phyloP scores from a whole-genome alignment of 2,329 filamentous ascomycete species.

The Drechslerella coelobrocha region DNA sequence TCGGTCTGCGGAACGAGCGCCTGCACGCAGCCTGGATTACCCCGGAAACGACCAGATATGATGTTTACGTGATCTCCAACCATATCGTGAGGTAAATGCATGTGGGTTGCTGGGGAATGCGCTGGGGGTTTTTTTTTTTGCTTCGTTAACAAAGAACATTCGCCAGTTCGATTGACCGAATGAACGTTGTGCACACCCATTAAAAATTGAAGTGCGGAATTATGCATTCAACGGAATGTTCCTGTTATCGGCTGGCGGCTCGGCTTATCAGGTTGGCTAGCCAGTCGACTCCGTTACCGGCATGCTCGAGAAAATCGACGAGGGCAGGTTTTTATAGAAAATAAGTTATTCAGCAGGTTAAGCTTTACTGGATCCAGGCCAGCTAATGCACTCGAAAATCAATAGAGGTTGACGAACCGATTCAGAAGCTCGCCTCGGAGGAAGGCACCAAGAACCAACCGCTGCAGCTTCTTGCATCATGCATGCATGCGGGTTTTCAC shows the following conservation, averaged over 20 bases:
- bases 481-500: conserved; percentile 1
- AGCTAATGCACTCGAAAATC: background rate
- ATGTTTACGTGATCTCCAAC: background rate
- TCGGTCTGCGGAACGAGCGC: background rate
- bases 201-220: too few relatives aligned
- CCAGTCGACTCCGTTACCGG: background rate
- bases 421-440: background rate
- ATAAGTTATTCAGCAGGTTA: background rate
- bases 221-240: background rate
- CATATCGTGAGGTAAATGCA: background rate
- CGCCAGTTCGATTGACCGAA: conserved; percentile 6
- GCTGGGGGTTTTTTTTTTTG: conserved; percentile 3
- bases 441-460: too few relatives aligned
- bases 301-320: too few relatives aligned
- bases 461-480: too few relatives aligned
- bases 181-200: background rate
- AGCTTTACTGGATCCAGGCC: background rate
- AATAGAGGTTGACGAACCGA: too few relatives aligned
- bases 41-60: background rate
- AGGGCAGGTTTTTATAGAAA: too few relatives aligned
- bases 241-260: too few relatives aligned
- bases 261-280: background rate
- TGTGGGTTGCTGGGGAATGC: background rate
- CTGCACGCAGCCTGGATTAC: background rate
- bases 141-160: too few relatives aligned